These are phyloP conservation scores for Prunus campanulata DNA, from an alignment of 306 rosid species.

Conservation along the genomic window DNA sequence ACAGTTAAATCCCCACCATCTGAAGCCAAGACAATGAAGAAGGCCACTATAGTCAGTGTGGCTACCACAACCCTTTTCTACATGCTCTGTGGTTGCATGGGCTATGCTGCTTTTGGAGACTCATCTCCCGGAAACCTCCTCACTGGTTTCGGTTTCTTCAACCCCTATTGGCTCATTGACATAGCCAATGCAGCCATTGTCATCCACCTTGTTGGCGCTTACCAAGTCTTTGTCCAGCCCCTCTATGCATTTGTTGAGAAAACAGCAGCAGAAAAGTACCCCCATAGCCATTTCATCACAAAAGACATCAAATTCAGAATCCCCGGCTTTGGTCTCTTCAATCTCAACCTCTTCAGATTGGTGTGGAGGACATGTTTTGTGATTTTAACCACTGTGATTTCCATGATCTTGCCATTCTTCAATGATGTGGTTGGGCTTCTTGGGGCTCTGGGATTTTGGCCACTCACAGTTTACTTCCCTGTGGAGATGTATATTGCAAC, in stretches of 20 bases:
- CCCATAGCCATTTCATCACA: conserved; percentile 35
- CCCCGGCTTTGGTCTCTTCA: conserved; percentile 37
- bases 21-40: conserved; percentile 84
- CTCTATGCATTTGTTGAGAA: conserved; percentile 71
- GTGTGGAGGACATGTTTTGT: conserved; percentile 68
- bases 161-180: conserved; percentile 79
- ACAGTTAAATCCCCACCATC: conserved; percentile 79
- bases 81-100: conserved; percentile 74
- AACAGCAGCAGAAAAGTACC: conserved; percentile 37
- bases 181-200: conserved; percentile 85
- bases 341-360: conserved; percentile 49
- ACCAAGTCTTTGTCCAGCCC: conserved; percentile 82
- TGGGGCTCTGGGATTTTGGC: conserved; percentile 86
- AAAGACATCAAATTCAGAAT: conserved; percentile 46
- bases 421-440: conserved; percentile 76
- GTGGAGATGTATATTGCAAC: conserved; percentile 72
- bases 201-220: conserved; percentile 78
- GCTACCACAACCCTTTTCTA: conserved; percentile 66
- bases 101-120: conserved; percentile 88
- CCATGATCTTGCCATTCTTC: conserved; percentile 84
- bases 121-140: conserved; percentile 74
- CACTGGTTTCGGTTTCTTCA: conserved; percentile 80
- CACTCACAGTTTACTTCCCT: conserved; percentile 69
- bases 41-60: conserved; percentile 53
- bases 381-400: conserved; percentile 48